These are phyloP conservation scores for Microbotryum intermedium DNA, from an alignment of 1,284 basidiomycete species.

Conservation along the genomic window DNA sequence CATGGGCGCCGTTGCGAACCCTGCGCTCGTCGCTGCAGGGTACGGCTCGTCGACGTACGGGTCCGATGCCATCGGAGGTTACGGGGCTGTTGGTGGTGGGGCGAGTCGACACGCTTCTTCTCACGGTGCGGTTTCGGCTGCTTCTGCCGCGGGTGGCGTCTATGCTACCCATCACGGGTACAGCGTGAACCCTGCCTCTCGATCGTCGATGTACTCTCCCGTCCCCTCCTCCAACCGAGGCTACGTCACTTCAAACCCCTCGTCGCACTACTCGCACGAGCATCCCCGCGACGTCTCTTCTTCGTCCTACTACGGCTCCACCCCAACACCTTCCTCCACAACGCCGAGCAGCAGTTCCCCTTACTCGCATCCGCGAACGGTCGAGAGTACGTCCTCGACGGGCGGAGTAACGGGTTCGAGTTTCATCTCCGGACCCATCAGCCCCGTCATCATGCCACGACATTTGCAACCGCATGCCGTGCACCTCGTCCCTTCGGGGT, in stretches of 20 bases:
- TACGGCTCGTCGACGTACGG: constrained; percentile 5
- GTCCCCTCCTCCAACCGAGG: neutral
- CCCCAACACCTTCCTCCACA: neutral
- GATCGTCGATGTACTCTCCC: neutral
- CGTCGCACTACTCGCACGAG: neutral
- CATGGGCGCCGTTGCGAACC: no score
- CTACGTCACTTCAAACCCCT: neutral
- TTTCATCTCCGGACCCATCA: no score
- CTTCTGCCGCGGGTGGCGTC: neutral
- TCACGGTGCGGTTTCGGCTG: neutral
- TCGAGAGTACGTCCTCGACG: neutral
- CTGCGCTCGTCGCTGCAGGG: constrained; percentile 17
- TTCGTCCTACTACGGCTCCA: neutral
- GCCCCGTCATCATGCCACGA: constrained; percentile 19
- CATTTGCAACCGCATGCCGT: constrained; percentile 4
- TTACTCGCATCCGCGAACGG: neutral
- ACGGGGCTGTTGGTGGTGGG: constrained; percentile 11
- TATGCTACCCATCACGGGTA: neutral
- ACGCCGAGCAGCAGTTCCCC: neutral
- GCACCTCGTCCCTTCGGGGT: no score
- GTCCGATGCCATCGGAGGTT: constrained; percentile 19
- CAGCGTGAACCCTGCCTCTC: neutral
- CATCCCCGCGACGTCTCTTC: neutral
- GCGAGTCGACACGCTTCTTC: neutral
- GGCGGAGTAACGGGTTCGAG: neutral